phyloP scores from a whole-genome alignment of 225 moss, liverwort and hornwort species.

The Pleurozium schreberi region DNA sequence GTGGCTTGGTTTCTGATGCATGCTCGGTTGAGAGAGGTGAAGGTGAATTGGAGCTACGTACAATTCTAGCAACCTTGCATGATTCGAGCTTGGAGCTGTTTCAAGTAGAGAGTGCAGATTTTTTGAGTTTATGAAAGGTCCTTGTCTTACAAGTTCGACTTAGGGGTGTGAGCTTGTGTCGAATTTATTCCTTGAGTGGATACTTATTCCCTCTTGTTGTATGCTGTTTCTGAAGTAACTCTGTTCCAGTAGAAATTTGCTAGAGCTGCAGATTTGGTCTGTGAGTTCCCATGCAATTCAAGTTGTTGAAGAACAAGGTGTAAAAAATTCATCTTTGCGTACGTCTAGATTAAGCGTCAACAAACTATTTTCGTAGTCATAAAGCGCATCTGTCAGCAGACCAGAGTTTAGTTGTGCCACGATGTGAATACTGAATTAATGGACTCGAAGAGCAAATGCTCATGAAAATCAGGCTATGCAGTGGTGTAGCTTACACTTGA shows the following conservation, averaged over 20 bases:
- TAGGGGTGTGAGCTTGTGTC: background rate
- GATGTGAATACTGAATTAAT: background rate
- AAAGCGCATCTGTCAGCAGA: background rate
- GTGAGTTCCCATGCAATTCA: background rate
- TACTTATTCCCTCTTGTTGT: background rate
- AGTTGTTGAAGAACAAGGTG: background rate
- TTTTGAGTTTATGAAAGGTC: background rate
- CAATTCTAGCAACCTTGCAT: background rate
- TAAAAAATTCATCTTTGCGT: background rate
- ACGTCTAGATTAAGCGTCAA: background rate
- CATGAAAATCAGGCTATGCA: background rate
- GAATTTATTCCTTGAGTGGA: background rate
- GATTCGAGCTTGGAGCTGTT: background rate
- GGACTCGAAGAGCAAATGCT: background rate
- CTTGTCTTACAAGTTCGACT: background rate
- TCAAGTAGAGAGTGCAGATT: background rate
- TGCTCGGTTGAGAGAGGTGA: background rate
- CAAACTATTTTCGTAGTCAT: background rate
- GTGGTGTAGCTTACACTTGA: background rate
- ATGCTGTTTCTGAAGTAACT: background rate
- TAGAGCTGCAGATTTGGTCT: background rate
- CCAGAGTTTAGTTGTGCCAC: background rate
- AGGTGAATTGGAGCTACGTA: background rate
- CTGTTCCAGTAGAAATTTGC: background rate
- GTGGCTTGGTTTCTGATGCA: background rate